Evolutionary conservation across 2,329 filamentous ascomycete species (phyloP).

Genomic region (Phialophora macrospora): DNA sequence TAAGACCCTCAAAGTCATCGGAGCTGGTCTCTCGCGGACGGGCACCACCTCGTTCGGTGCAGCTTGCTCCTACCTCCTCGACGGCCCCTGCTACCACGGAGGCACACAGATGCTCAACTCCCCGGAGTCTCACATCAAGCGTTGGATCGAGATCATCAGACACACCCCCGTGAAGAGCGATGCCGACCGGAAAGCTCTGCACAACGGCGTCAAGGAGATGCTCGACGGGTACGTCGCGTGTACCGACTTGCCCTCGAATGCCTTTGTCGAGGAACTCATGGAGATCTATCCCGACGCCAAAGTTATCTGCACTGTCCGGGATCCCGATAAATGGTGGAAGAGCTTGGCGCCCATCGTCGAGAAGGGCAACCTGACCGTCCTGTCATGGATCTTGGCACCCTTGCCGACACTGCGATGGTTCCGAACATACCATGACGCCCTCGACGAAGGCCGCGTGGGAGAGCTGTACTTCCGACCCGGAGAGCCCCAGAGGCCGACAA

Average conservation of each 20-base stretch:
- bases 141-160: slow-evolving; percentile 40
- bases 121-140: slow-evolving; percentile 38
- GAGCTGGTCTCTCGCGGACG: slow-evolving; percentile 48
- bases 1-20: slow-evolving; percentile 35
- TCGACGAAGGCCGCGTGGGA: slow-evolving; percentile 37
- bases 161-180: slow-evolving; percentile 36
- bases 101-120: slow-evolving; percentile 49
- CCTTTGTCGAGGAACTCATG: slow-evolving; percentile 54
- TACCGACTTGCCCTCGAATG: slow-evolving; percentile 52
- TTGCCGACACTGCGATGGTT: slow-evolving; percentile 37
- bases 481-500: slow-evolving; percentile 36
- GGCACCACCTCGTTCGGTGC: slow-evolving; percentile 58
- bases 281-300: slow-evolving; percentile 57
- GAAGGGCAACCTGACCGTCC: slow-evolving; percentile 36
- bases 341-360: slow-evolving; percentile 41
- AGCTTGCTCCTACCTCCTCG: slow-evolving; percentile 55
- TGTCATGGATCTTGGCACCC: slow-evolving; percentile 37
- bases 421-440: slow-evolving; percentile 37
- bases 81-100: slow-evolving; percentile 57
- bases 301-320: slow-evolving; percentile 52
- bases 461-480: slow-evolving; percentile 36
- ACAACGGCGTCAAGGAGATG: slow-evolving; percentile 45
- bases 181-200: slow-evolving; percentile 40
- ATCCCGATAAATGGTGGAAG: slow-evolving; percentile 50
- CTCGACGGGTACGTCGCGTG: slow-evolving; percentile 54